Percentiles rank a stretch among this genome's conserved stretches.
These are phyloP conservation scores for Centrapalus pauciflorus DNA, from an alignment of 129 eudicot genomes.

Conservation along the genomic window DNA sequence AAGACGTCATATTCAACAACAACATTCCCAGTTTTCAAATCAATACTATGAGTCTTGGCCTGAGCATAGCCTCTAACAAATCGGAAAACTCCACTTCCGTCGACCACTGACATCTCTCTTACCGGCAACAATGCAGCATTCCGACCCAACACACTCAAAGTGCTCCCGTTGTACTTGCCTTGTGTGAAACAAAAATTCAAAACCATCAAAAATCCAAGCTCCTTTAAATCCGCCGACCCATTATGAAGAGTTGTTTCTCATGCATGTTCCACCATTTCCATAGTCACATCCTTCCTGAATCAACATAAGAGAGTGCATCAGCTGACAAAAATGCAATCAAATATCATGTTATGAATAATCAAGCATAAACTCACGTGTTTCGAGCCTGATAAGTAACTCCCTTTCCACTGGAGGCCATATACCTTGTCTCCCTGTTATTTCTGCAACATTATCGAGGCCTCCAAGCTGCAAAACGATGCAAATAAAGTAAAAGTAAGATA, in stretches of 20 bases:
- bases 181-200: conserved; percentile 15
- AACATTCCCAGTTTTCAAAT: conserved; percentile 10
- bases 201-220: conserved; percentile 6
- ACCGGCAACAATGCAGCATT: background rate
- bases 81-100: conserved; percentile 24
- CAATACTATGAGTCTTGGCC: conserved; percentile 16
- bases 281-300: conserved; percentile 82
- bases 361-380: conserved; percentile 79
- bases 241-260: conserved; percentile 90
- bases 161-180: conserved; percentile 28
- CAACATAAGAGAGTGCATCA: conserved; percentile 20
- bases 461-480: conserved; percentile 72
- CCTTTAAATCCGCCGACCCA: conserved; percentile 11
- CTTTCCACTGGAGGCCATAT: conserved; percentile 90
- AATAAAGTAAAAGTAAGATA: background rate
- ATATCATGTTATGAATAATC: conserved; percentile 15
- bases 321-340: conserved; percentile 11
- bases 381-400: conserved; percentile 98
- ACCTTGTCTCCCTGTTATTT: conserved; percentile 96
- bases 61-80: conserved; percentile 26
- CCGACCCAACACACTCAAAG: conserved; percentile 27
- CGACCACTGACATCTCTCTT: conserved; percentile 24
- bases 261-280: conserved; percentile 99
- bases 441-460: conserved; percentile 97
- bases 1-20: conserved; percentile 20